Conservation (phyloP, 768 basidiomycete genomes). For the Hygrocybe coccinea region DNA sequence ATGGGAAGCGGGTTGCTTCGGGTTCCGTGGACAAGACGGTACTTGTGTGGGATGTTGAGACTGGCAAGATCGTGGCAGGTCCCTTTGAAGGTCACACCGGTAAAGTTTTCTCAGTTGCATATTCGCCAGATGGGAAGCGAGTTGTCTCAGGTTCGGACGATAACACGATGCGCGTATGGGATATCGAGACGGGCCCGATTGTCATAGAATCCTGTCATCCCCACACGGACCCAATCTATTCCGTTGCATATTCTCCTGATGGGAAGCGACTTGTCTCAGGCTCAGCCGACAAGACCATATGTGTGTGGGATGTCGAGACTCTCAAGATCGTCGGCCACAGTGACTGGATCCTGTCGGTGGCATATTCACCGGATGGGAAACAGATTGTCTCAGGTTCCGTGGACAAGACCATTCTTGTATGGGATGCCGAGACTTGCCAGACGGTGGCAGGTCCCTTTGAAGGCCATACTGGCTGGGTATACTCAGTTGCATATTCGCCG, state of each 20-base stretch:
- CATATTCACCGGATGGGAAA: neutral
- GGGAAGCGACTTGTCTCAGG: slow-evolving; percentile 50
- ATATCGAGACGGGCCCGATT: too few species aligned
- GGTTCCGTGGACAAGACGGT: too few species aligned
- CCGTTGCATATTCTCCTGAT: slow-evolving; percentile 46
- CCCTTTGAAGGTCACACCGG: too few species aligned
- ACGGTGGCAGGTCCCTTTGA: neutral
- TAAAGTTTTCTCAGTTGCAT: too few species aligned
- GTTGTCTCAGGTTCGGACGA: too few species aligned
- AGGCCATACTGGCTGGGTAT: neutral
- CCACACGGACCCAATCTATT: too few species aligned
- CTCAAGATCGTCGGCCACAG: neutral
- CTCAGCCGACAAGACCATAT: slow-evolving; percentile 47
- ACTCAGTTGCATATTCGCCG: neutral
- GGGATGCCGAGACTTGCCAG: neutral
- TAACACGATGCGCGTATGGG: too few species aligned
- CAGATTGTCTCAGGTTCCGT: neutral
- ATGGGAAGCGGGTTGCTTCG: too few species aligned
- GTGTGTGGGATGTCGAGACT: slow-evolving; percentile 21
- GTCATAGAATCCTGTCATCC: too few species aligned
- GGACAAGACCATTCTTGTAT: neutral
- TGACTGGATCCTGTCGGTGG: neutral
- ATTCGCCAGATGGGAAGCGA: too few species aligned
- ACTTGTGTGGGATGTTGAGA: too few species aligned
- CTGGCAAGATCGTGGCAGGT: too few species aligned